Conservation (phyloP, 495 filamentous ascomycete species). For the Penicillium longicatenatum region DNA sequence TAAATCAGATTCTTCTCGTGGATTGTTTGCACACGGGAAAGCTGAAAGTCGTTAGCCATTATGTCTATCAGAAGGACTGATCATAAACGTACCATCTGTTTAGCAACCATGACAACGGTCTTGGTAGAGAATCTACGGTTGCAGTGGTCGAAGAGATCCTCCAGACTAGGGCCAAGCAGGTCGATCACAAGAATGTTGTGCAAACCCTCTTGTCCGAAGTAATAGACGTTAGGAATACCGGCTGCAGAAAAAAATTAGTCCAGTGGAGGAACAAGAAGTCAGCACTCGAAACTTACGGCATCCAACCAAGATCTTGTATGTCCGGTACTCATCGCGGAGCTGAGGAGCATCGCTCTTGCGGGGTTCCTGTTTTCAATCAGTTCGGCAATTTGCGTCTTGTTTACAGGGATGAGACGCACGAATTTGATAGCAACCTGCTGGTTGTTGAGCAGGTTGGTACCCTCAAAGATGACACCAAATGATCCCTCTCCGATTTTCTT, state of each 20-base stretch:
- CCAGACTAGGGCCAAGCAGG: constrained; percentile 90
- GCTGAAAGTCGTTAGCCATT: constrained; percentile 47
- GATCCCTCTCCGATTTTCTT: constrained; percentile 99
- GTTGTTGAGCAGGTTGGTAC: constrained; percentile 97
- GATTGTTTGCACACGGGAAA: constrained; percentile 98
- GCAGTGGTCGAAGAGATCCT: constrained; percentile 98
- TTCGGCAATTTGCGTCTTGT: constrained; percentile 2
- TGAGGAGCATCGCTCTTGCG: constrained; percentile 98
- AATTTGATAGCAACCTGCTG: constrained; percentile 99
- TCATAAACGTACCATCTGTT: constrained; percentile 82
- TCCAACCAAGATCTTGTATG: constrained; percentile 98
- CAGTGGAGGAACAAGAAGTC: background rate
- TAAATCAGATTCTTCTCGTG: constrained; percentile 99
- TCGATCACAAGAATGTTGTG: constrained; percentile 99
- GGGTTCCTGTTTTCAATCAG: constrained; percentile 70
- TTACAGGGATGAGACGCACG: constrained; percentile 56
- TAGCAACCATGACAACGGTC: constrained; percentile 99
- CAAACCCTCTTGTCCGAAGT: constrained; percentile 97
- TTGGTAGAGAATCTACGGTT: constrained; percentile 94
- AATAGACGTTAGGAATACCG: constrained; percentile 99
- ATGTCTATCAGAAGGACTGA: background rate
- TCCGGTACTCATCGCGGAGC: constrained; percentile 97
- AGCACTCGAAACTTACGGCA: constrained; percentile 76
- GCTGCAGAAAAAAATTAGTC: constrained; percentile 54
- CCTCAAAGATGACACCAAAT: constrained; percentile 99